Percentiles rank a stretch among this genome's conserved stretches.
Conservation (phyloP, 2,329 filamentous ascomycete genomes). For the Penicillium sumatraense region DNA sequence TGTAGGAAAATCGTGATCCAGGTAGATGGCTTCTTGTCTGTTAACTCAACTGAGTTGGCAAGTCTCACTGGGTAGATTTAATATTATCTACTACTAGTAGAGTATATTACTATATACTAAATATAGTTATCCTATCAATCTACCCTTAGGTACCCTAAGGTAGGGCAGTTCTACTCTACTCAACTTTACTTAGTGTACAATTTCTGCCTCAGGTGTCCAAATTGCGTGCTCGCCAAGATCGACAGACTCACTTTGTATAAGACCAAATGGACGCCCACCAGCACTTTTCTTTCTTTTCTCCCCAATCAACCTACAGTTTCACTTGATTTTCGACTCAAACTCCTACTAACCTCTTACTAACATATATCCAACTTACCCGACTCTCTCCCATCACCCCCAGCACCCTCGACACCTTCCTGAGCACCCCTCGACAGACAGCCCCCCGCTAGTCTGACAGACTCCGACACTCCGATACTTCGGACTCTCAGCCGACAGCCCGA, state of each 20-base stretch:
- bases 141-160: no score
- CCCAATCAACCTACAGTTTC: not conserved
- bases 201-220: slow-evolving; percentile 4
- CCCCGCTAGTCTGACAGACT: no score
- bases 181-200: not conserved
- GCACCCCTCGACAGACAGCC: no score
- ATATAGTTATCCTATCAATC: no score
- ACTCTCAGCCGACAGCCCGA: slow-evolving; percentile 35
- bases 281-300: slow-evolving; percentile 5
- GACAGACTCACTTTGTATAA: slow-evolving; percentile 33
- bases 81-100: no score
- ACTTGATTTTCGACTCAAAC: no score
- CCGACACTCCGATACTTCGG: no score
- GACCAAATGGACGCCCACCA: slow-evolving; percentile 25
- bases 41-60: no score
- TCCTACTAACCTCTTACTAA: not conserved
- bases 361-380: not conserved
- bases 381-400: not conserved
- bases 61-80: no score
- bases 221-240: slow-evolving; percentile 36
- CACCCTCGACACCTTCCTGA: slow-evolving; percentile 18
- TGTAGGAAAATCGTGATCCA: no score
- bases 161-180: no score
- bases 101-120: not conserved
- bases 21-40: no score